Evolutionary conservation across 441 rosid genomes (phyloP), one percentile per base, ranked within the genome.

Genomic region (Syzygium syzygioides): DNA sequence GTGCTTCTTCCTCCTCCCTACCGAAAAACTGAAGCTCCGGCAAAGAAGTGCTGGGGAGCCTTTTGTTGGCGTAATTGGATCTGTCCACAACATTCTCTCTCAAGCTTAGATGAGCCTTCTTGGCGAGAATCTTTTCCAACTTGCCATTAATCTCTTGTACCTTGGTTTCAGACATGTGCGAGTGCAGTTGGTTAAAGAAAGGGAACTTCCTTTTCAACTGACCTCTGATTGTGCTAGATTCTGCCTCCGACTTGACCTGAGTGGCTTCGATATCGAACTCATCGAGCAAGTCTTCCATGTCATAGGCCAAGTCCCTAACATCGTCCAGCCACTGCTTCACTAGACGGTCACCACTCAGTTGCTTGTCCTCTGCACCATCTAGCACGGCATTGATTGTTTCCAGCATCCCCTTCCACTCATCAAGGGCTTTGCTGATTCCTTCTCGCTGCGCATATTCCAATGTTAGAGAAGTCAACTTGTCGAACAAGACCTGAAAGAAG

Each of bases 401-500:
- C 3, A 55, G 23, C 56, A 55, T 55, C 23, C 9, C 23, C 23
- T 55, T 6, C 7, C 23, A 55, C 23, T 55, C 7, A 18, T 55
- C 1, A 8, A 55, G 9, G 23, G 23, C 2, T 13, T 4, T 3
- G 59, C 2, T 1, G 2, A 20, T 56, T 3, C 12, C 5, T 56
- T 26, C 30, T 0, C 15, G 64, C 12, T 59, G 64, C 0, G 0
- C 30, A 4, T 11, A 59, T 0, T 59, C 3, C 15, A 11, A 0
- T 57, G 1, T 0, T 7, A 25, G 0, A 11, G 64, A 59, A 59
- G 3, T 0, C 30, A 59, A 59, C 64, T 25, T 59, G 30, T 26
- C 14, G 3, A 25, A 1, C 1, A 57, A 0, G 14, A 57, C n/a
- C 1, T 57, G n/a, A 57, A 57, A 57, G 14, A 57, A 2, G 62